These are phyloP conservation scores for Leptodermis oblonga DNA, from an alignment of 257 asterid species.

Conservation along the genomic window DNA sequence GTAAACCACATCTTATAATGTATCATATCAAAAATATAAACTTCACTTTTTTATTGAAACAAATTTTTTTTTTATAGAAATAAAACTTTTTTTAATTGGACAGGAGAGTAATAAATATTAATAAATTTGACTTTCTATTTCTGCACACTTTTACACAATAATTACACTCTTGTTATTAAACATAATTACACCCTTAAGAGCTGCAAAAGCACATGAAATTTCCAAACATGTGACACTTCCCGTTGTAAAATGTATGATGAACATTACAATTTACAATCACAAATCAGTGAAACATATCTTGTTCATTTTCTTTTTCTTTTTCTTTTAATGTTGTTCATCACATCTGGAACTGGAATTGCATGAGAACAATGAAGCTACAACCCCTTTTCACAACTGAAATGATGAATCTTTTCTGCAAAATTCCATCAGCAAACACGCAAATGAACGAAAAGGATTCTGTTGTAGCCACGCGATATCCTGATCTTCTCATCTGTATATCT, in stretches of 20 bases:
- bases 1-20: too few species aligned
- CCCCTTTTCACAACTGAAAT: not conserved
- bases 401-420: slow-evolving; percentile 11
- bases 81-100: too few species aligned
- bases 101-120: too few species aligned
- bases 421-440: slow-evolving; percentile 33
- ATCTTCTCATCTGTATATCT: slow-evolving; percentile 82
- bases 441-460: slow-evolving; percentile 66
- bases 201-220: not conserved
- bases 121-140: too few species aligned
- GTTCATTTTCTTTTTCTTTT: not conserved
- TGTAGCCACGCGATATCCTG: slow-evolving; percentile 67
- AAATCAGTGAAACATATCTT: not conserved
- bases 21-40: too few species aligned
- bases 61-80: too few species aligned
- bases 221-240: too few species aligned
- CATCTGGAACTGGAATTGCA: not conserved
- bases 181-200: too few species aligned
- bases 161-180: too few species aligned
- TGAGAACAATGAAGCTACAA: not conserved
- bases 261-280: not conserved
- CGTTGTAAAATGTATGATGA: not conserved
- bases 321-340: too few species aligned
- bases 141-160: too few species aligned
- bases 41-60: too few species aligned